Conservation (phyloP, 2,329 filamentous ascomycete species). For the Colletotrichum sublineola region DNA sequence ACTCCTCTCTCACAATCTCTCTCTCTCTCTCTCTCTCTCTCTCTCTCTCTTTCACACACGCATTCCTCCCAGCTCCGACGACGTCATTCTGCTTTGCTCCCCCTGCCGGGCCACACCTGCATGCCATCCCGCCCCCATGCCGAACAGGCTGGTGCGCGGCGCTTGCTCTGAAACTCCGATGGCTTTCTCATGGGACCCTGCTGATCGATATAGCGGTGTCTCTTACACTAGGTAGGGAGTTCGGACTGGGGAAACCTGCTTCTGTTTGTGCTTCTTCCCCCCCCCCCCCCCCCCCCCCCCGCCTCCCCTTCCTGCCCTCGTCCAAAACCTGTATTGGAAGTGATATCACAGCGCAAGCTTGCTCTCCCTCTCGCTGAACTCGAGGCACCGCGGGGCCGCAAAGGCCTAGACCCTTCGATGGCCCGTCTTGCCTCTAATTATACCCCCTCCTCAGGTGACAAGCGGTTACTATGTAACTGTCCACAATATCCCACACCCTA, state of each 20-base stretch:
- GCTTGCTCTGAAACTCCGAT: neutral
- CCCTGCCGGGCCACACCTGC: neutral
- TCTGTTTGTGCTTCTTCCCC: neutral
- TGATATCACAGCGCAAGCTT: slow-evolving; percentile 41
- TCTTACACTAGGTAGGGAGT: neutral
- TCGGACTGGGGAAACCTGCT: slow-evolving; percentile 18
- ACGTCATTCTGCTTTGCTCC: slow-evolving; percentile 7
- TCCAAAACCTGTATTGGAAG: slow-evolving; percentile 22
- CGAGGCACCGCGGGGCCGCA: neutral
- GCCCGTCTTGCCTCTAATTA: neutral
- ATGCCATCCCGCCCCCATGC: neutral
- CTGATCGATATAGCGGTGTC: neutral
- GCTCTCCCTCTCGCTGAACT: neutral
- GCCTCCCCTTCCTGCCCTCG: neutral
- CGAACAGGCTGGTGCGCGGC: neutral
- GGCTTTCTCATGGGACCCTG: slow-evolving; percentile 13
- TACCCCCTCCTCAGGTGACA: neutral
- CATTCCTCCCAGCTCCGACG: neutral
- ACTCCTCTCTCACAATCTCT: neutral
- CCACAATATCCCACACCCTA: slow-evolving; percentile 28
- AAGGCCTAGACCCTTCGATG: neutral
- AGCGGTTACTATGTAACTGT: neutral
- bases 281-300: neutral
- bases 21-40: neutral
- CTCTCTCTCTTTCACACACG: neutral